Base-by-base conservation (phyloP, 495 filamentous ascomycete genomes). In the Aspergillus ellipticus region DNA sequence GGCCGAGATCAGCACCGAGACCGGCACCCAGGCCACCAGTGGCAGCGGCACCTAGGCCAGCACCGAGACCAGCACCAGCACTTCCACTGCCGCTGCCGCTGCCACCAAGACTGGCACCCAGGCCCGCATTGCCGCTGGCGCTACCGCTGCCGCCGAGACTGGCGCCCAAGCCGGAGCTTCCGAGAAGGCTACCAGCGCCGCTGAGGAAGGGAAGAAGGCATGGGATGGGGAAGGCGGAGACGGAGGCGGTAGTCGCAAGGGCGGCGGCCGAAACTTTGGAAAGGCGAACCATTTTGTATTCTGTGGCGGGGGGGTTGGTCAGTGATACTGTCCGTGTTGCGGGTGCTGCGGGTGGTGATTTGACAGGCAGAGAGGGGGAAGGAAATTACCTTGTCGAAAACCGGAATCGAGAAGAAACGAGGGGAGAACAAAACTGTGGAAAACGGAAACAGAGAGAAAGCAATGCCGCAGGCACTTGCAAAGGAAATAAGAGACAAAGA, bases 151-250 rank as follows among this genome's bases (percentile, higher is more conserved):
- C 49, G 31, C 49, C 29, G n/a, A 51, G 33, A 24, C 28, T 33
- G 31, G 28, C 47, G 13, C 49, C 49, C 33, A 51, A 16, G 29
- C 31, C 47, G 24, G 47, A 50, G 47, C 26, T 35, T 13, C 49
- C 49, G 29, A 35, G 19, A 29, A 35, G 29, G 49, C 29, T 37
- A 41, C 49, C 49, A 35, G 29, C 29, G 49, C 49, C 49, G 16
- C 45, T 48, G 28, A 51, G 49, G 49, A 51, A 51, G 49, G 49
- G 49, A 41, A 51, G 49, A 17, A 51, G 49, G 33, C 49, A 51
- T 15, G 49, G 49, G 33, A 51, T 51, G 49, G 49, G 49, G 15
- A 51, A 35, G 28, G 49, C 49, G 33, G 29, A 35, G 49, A 41
- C 49, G 29, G 29, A 19, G 49, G 20, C 29, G 10, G 45, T 28